Conservation (phyloP, 148 eudicot genomes). For the Fagopyrum tataricum region DNA sequence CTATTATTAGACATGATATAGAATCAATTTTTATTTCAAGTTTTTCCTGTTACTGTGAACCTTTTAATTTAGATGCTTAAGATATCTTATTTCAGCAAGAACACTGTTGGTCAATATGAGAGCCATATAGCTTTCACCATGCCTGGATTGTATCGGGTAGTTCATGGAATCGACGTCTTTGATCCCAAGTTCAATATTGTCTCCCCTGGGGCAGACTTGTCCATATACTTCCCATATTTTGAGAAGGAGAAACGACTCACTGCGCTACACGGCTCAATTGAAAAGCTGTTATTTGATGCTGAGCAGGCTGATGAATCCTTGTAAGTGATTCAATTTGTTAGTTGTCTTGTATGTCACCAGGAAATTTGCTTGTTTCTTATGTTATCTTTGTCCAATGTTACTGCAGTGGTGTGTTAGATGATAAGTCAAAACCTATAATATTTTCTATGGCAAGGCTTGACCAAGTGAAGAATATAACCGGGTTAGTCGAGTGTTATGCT, state of each 20-base stretch:
- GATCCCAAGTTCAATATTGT: slow-evolving; percentile 98
- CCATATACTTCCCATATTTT: slow-evolving; percentile 68
- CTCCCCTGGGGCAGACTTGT: slow-evolving; percentile 91
- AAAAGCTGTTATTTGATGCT: slow-evolving; percentile 65
- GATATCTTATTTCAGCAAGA: slow-evolving; percentile 52
- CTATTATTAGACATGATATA: neutral
- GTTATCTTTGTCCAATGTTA: neutral
- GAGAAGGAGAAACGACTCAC: slow-evolving; percentile 71
- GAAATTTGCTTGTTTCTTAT: slow-evolving; percentile 9
- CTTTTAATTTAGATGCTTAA: neutral
- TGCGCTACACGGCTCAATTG: slow-evolving; percentile 63
- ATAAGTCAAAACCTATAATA: slow-evolving; percentile 75
- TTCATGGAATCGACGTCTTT: slow-evolving; percentile 92
- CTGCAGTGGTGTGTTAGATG: slow-evolving; percentile 76
- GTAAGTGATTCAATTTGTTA: slow-evolving; percentile 35
- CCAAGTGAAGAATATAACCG: slow-evolving; percentile 84
- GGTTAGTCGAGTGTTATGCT: slow-evolving; percentile 84
- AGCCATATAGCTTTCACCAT: slow-evolving; percentile 88
- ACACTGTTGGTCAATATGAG: slow-evolving; percentile 95
- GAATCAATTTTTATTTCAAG: neutral
- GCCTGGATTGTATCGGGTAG: slow-evolving; percentile 88
- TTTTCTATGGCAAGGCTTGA: slow-evolving; percentile 99
- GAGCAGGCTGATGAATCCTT: slow-evolving; percentile 72
- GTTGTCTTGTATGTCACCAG: neutral
- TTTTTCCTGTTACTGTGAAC: neutral